A percentile compares a stretch with the other conserved stretches of the same genome.
Evolutionary conservation across 1,284 basidiomycete genomes (phyloP).

Genomic region (Gymnopus androsaceus): DNA sequence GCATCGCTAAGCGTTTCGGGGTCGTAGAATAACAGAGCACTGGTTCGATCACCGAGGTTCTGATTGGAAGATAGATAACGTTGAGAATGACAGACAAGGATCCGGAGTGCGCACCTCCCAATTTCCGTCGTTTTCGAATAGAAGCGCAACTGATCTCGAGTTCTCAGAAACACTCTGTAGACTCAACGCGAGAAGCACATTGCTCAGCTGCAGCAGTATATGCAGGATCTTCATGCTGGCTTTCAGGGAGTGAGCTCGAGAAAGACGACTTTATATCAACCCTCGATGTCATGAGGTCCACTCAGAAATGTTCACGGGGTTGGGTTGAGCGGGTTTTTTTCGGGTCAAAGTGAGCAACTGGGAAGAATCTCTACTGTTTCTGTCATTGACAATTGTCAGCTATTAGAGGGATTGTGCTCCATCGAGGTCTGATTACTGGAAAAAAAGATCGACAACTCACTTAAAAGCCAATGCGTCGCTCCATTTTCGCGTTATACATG

Average conservation of each 20-base stretch:
- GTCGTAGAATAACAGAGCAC: conserved; percentile 22
- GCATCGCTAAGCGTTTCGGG: conserved; percentile 18
- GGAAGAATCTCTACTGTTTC: no score
- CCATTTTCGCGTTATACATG: no score
- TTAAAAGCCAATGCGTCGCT: no score
- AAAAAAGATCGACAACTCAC: no score
- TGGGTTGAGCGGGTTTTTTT: neutral
- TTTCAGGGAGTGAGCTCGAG: neutral
- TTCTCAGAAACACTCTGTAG: neutral
- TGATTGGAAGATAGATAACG: conserved; percentile 2
- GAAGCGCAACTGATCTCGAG: conserved; percentile 15
- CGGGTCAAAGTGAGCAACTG: no score
- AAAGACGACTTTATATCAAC: neutral
- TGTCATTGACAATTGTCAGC: no score
- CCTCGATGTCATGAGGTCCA: neutral
- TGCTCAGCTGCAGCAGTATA: neutral
- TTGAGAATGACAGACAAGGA: neutral
- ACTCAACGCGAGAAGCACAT: neutral
- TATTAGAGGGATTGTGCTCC: no score
- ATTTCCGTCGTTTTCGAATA: conserved; percentile 25
- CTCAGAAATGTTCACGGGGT: neutral
- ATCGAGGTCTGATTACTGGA: no score
- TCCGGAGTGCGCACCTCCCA: conserved; percentile 19
- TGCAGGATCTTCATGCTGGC: neutral
- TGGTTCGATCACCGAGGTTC: conserved; percentile 19